A percentile compares a stretch with the other conserved stretches of the same genome.
These are phyloP conservation scores for Entomortierella lignicola DNA, from an alignment of 192 early-diverging fungal species.

Conservation along the genomic window DNA sequence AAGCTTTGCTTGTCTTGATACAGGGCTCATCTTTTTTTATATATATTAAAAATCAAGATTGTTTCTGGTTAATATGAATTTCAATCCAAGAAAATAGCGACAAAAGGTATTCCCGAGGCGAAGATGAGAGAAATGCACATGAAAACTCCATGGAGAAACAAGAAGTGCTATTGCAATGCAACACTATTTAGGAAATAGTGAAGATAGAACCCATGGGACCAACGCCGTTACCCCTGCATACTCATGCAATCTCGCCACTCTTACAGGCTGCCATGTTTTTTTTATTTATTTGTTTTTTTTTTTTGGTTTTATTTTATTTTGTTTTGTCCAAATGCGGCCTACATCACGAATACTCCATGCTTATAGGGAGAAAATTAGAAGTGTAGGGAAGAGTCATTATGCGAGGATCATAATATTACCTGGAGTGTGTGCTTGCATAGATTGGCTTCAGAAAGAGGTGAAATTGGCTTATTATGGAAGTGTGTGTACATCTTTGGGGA, in stretches of 20 bases:
- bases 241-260: not conserved
- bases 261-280: not conserved
- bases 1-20: slow-evolving; percentile 43
- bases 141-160: not conserved
- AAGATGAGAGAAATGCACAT: not conserved
- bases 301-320: not conserved
- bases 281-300: not conserved
- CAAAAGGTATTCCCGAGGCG: not conserved
- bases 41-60: no score
- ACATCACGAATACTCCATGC: not conserved
- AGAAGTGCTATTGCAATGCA: not conserved
- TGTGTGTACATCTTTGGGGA: slow-evolving; percentile 27
- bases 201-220: not conserved
- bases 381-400: not conserved
- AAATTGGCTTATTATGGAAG: slow-evolving; percentile 16
- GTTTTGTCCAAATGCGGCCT: not conserved
- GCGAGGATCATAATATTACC: slow-evolving; percentile 10
- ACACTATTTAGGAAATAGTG: not conserved
- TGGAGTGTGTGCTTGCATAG: slow-evolving; percentile 45
- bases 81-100: not conserved
- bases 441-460: slow-evolving; percentile 44
- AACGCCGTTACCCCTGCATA: not conserved
- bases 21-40: slow-evolving; percentile 41
- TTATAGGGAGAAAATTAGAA: not conserved
- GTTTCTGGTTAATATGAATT: not conserved